A percentile compares a stretch with the other conserved stretches of the same genome.
Conservation (phyloP, 192 early-diverging fungal species). For the Coemansia sp. region DNA sequence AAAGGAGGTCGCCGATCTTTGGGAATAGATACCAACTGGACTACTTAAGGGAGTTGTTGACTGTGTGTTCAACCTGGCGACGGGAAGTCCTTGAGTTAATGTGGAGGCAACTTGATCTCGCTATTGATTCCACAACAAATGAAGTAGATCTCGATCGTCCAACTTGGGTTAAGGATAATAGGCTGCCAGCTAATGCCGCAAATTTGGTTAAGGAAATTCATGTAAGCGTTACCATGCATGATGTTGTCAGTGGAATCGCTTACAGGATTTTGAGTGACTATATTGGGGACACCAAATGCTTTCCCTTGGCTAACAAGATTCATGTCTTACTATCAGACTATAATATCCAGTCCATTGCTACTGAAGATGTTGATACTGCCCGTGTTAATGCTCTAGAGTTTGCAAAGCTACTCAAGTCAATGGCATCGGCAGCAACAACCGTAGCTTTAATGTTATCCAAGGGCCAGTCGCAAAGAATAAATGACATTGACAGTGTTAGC, state of each 20-base stretch:
- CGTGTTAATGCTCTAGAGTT: background rate
- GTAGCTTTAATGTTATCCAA: background rate
- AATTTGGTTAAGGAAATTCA: background rate
- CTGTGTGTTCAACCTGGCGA: background rate
- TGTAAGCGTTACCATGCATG: background rate
- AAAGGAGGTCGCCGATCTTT: background rate
- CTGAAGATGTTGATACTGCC: background rate
- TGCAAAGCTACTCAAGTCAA: background rate
- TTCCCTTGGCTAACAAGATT: background rate
- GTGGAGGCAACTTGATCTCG: background rate
- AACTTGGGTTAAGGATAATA: background rate
- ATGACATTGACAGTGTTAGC: too few species aligned
- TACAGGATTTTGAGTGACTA: background rate
- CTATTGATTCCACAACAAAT: background rate
- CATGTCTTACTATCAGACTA: background rate
- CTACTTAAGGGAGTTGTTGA: background rate
- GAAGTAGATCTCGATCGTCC: background rate
- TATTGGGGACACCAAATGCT: background rate
- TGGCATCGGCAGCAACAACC: background rate
- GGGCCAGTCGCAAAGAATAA: too few species aligned
- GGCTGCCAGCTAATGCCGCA: background rate
- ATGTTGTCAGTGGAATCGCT: background rate
- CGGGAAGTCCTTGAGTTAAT: background rate
- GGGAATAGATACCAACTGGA: background rate
- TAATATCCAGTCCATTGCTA: background rate